Conservation (phyloP, 2,329 filamentous ascomycete species). For the Acarospora socialis region DNA sequence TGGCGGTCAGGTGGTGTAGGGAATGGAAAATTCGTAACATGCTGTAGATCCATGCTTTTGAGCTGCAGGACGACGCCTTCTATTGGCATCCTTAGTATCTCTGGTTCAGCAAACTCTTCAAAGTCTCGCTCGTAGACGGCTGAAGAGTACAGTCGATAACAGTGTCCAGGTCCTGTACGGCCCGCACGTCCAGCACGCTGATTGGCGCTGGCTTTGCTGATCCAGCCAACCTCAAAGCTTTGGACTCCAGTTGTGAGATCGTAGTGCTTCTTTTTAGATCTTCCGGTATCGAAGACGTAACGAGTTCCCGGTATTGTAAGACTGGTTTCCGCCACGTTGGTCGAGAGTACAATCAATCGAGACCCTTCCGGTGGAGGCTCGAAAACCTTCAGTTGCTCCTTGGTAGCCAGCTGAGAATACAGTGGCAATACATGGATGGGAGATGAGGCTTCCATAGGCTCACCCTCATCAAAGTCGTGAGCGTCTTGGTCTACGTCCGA, state of each 20-base stretch:
- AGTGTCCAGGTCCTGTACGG: constrained; percentile 88
- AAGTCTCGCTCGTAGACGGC: constrained; percentile 85
- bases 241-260: constrained; percentile 83
- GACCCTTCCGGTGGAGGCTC: constrained; percentile 69
- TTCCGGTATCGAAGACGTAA: constrained; percentile 90
- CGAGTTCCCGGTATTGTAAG: constrained; percentile 89
- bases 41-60: constrained; percentile 84
- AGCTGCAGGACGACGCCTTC: constrained; percentile 87
- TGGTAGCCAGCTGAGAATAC: constrained; percentile 81
- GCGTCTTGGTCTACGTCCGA: constrained; percentile 43
- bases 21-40: constrained; percentile 89
- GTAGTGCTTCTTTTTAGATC: constrained; percentile 83
- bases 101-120: constrained; percentile 68
- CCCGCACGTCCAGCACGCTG: constrained; percentile 89
- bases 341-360: constrained; percentile 76
- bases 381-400: constrained; percentile 83
- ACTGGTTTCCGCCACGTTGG: constrained; percentile 94
- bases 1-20: constrained; percentile 72
- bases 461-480: constrained; percentile 50
- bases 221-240: constrained; percentile 89
- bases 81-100: constrained; percentile 80
- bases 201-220: constrained; percentile 89
- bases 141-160: constrained; percentile 86
- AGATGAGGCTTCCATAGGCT: constrained; percentile 51
- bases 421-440: constrained; percentile 81